Base-by-base conservation (phyloP, 306 rosid species). In the Fagus sylvatica region DNA sequence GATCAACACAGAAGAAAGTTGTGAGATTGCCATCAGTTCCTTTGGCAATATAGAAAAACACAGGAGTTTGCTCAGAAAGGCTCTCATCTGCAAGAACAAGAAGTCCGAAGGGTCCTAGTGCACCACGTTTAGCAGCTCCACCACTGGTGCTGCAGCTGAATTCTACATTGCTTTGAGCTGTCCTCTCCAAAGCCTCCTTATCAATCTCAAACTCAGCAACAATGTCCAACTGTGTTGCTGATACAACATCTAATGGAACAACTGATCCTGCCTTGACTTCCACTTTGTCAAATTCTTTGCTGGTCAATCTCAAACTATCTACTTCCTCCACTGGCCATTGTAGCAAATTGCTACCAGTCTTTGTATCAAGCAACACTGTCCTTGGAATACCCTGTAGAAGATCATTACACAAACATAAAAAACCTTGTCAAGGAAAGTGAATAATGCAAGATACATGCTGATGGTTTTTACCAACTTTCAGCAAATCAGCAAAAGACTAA, bases 41-140 rank as follows among this genome's bases (percentile, higher is more conserved):
- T 84, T 89, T 92, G 41, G 66, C 83, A 61, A 91, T 81, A 80
- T 89, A 95, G 53, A 95, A 92, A 85, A 89, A 95, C 1, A 90
- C 85, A 9, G 98, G 92, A 80, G 97, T 95, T 9, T 81, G 85
- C 76, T 95, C 98, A 2, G 92, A 76, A 42, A 85, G 95, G 70
- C 37, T 83, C 0, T 82, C 76, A 72, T 95, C 95, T 28, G 97
- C 98, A 30, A 95, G 88, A 76, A 95, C 91, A 61, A 86, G 70
- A 78, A 95, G 81, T 77, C 98, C 98, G 64, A 92, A 95, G 55
- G 98, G 98, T 77, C 98, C 98, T 54, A 95, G 78, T 11, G 97
- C 93, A 13, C 92, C 97, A 3, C 97, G 91, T 16, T 76, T 10
- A 3, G 72, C 53, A 59, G 89, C 88, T 74, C 98, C 98, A 3